These are phyloP conservation scores for Scheffersomyces insectosa DNA, from an alignment of 1,139 yeast genomes.

Conservation along the genomic window DNA sequence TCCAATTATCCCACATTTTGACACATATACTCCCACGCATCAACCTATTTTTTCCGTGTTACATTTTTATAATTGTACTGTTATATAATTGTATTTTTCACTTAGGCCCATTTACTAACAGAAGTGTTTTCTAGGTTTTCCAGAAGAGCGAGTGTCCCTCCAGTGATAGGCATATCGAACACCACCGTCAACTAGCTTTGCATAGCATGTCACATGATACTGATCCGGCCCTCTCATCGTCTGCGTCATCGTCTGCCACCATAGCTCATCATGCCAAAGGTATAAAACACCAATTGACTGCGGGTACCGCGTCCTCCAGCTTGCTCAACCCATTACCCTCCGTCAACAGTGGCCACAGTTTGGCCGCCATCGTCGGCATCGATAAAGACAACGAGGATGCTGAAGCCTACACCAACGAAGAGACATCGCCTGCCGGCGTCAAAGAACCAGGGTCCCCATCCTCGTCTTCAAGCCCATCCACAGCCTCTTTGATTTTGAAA, in stretches of 20 bases:
- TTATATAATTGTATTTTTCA: too few species aligned
- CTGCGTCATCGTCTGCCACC: not conserved
- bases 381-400: not conserved
- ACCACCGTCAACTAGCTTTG: too few species aligned
- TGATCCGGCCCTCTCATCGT: not conserved
- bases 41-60: too few species aligned
- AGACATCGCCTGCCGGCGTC: not conserved
- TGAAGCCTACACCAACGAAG: not conserved
- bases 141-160: too few species aligned
- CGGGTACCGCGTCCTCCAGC: not conserved
- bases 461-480: not conserved
- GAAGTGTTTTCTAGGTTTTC: too few species aligned
- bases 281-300: conserved; percentile 1
- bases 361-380: too few species aligned
- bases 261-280: not conserved
- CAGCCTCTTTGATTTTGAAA: not conserved
- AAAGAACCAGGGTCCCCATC: conserved; percentile 3
- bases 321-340: not conserved
- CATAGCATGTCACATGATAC: not conserved
- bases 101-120: too few species aligned
- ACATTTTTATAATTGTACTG: too few species aligned
- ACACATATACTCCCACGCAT: too few species aligned
- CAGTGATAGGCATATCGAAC: too few species aligned
- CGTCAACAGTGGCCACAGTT: not conserved
- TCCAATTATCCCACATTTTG: too few species aligned